Conservation (phyloP, 2,329 filamentous ascomycete species). For the Venturia asperata region DNA sequence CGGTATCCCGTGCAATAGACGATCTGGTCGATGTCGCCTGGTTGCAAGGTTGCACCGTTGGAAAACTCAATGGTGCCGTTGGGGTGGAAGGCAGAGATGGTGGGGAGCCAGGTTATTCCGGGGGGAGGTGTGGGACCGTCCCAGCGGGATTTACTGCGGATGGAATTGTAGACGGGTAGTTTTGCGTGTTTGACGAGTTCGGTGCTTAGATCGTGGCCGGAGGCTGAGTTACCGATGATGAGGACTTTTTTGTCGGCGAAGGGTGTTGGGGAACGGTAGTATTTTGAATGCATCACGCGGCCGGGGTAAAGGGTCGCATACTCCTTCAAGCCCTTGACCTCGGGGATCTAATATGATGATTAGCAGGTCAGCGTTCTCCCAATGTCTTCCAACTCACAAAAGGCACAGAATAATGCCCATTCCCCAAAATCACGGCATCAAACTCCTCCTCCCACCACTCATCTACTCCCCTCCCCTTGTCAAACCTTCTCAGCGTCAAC, state of each 20-base stretch:
- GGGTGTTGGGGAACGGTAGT: not conserved
- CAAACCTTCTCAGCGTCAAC: not conserved
- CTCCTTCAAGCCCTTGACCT: not conserved
- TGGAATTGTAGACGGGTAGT: slow-evolving; percentile 46
- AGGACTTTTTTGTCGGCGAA: not conserved
- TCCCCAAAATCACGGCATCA: slow-evolving; percentile 31
- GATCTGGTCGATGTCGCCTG: slow-evolving; percentile 25
- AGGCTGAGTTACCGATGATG: not conserved
- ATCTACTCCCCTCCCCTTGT: slow-evolving; percentile 34
- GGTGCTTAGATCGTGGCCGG: not conserved
- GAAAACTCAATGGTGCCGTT: slow-evolving; percentile 26
- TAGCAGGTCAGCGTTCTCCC: slow-evolving; percentile 10
- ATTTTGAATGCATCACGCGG: not conserved
- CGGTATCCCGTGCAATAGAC: slow-evolving; percentile 32
- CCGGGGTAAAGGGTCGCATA: not conserved
- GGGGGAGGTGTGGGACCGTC: slow-evolving; percentile 43
- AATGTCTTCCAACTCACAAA: slow-evolving; percentile 32
- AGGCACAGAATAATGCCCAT: slow-evolving; percentile 30
- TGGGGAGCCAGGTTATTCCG: slow-evolving; percentile 49
- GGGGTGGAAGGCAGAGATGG: slow-evolving; percentile 39
- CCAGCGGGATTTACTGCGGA: slow-evolving; percentile 44
- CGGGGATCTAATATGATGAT: not conserved
- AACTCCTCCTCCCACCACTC: slow-evolving; percentile 50
- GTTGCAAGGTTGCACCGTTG: slow-evolving; percentile 24
- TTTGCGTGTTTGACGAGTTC: slow-evolving; percentile 25